Evolutionary conservation across 164 flowering plant genomes (phyloP).

Genomic region (Stephania cephalantha): DNA sequence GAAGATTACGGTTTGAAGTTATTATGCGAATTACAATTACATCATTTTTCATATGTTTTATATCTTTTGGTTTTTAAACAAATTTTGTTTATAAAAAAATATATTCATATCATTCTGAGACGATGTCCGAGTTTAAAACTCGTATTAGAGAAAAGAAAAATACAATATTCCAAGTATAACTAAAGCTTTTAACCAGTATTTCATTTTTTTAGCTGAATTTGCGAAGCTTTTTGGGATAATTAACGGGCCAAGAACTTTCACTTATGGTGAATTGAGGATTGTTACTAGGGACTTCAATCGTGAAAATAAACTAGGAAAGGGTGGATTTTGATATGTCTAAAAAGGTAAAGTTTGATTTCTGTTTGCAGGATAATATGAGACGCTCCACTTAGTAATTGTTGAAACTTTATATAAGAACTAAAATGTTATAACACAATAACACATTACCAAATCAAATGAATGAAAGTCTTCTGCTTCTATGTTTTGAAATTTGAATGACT

Average conservation of each 20-base stretch:
- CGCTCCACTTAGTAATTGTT: not conserved
- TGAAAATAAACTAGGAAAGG: conserved; percentile 78
- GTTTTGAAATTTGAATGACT: too few relatives aligned
- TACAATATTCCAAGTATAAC: not conserved
- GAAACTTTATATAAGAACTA: not conserved
- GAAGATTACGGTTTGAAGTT: too few relatives aligned
- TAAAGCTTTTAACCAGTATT: not conserved
- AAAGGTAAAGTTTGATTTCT: conserved; percentile 38
- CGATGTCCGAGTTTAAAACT: too few relatives aligned
- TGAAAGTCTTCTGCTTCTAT: not conserved
- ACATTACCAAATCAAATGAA: not conserved
- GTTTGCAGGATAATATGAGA: not conserved
- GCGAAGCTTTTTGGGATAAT: conserved; percentile 59
- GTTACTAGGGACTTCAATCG: conserved; percentile 66
- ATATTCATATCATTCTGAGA: too few relatives aligned
- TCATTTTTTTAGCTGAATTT: conserved; percentile 4
- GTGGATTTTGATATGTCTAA: conserved; percentile 90
- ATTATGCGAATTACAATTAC: too few relatives aligned
- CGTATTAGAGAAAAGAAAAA: too few relatives aligned
- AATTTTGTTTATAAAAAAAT: too few relatives aligned
- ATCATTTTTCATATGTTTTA: too few relatives aligned
- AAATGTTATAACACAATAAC: not conserved
- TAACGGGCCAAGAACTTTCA: conserved; percentile 52
- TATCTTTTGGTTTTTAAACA: too few relatives aligned
- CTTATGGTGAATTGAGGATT: conserved; percentile 54